Evolutionary conservation across 805 yeast genomes (phyloP), one percentile per base, ranked within the genome.

Genomic region (Teunomyces barrocoloradensis): DNA sequence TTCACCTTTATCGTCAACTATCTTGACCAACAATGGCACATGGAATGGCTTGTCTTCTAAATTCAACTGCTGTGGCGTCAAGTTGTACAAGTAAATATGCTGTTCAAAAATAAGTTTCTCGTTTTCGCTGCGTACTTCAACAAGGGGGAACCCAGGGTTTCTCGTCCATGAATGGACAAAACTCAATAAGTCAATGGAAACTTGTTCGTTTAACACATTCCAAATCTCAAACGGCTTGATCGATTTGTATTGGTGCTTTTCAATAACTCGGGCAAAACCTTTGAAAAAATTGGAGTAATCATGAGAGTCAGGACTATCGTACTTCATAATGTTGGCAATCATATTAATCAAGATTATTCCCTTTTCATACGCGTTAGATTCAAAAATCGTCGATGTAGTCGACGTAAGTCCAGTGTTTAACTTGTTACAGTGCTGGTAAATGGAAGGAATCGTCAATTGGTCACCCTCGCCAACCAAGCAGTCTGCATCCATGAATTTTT

Each of bases 151-250:
- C 1, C 91, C 90, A 0, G 84, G 73, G 11, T 74, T 62, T 56
- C 79, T 73, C 2, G 77, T 64, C 90, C 89, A 85, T 0, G 87
- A 76, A 51, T 79, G 75, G 51, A 77, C 66, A 44, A 83, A 79
- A 0, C 75, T 66, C 18, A 74, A 63, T n/a, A 82, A 55, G 55
- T 81, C 84, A 38, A 71, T 57, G 4, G 69, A 57, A 3, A 67
- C 56, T 2, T 51, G 47, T 39, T 69, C 52, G 56, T 66, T 61
- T 43, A 75, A 57, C 23, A 61, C 63, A 32, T 62, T 67, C 88
- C 87, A 84, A 17, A 83, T 58, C 42, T 81, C 84, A 20, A 65
- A 54, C 1, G 82, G 75, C 52, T 75, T 78, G 47, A 82, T 66
- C 0, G 74, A 40, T 23, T 71, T 68, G 49, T 47, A 70, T 50